Evolutionary conservation across 768 basidiomycete species (phyloP).

Genomic region (Hypholoma sublateritium): DNA sequence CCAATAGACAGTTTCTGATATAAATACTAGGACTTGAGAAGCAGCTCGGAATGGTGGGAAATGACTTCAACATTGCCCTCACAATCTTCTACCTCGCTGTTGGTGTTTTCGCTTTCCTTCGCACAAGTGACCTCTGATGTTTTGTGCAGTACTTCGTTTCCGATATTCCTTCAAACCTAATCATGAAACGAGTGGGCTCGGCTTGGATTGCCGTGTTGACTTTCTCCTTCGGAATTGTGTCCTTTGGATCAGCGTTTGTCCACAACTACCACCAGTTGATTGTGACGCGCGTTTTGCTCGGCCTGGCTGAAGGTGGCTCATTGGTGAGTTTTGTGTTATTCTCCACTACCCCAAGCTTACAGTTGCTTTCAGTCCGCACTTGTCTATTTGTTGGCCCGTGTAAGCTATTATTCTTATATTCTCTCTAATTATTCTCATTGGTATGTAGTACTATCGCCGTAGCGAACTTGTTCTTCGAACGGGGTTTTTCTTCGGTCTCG

Average conservation of each 20-base stretch:
- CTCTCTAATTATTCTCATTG: neutral
- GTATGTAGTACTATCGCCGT: conserved; percentile 31
- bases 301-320: conserved; percentile 42
- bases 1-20: neutral
- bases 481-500: conserved; percentile 34
- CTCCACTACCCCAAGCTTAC: neutral
- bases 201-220: conserved; percentile 37
- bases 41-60: conserved; percentile 40
- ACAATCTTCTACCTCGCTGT: conserved; percentile 43
- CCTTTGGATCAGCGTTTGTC: conserved; percentile 40
- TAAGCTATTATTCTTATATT: conserved; percentile 16
- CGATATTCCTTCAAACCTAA: conserved; percentile 43
- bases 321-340: conserved; percentile 26
- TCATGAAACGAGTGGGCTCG: conserved; percentile 40
- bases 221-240: conserved; percentile 34
- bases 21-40: conserved; percentile 31
- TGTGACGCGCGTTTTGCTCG: conserved; percentile 38
- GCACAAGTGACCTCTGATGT: neutral
- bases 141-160: conserved; percentile 31
- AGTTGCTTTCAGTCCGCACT: conserved; percentile 31
- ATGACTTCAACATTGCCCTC: conserved; percentile 40
- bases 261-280: conserved; percentile 32
- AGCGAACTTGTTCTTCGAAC: conserved; percentile 33
- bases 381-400: conserved; percentile 37
- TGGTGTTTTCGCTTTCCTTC: neutral